Evolutionary conservation across 148 eudicot genomes (phyloP).

Genomic region (Hydrangea macrophylla): DNA sequence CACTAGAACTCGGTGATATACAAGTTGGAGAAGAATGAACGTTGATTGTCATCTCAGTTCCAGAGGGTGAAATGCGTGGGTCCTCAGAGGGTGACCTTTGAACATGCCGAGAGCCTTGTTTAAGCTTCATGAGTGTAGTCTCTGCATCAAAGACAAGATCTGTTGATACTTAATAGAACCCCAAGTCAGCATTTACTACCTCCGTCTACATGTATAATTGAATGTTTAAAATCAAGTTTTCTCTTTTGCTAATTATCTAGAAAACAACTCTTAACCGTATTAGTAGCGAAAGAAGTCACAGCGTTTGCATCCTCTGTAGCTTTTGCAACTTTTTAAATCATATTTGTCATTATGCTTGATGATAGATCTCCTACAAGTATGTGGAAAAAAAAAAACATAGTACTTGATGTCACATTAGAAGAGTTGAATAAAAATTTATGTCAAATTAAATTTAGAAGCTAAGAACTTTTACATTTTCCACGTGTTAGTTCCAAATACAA

Average conservation of each 20-base stretch:
- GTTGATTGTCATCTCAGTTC: slow-evolving; percentile 3
- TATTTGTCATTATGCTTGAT: background rate
- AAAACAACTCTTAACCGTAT: background rate
- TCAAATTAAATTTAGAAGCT: background rate
- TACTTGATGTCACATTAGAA: background rate
- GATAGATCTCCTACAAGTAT: background rate
- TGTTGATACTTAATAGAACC: background rate
- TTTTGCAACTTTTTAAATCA: background rate
- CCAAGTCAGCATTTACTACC: background rate
- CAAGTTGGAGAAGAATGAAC: slow-evolving; percentile 17
- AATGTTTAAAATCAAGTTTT: background rate
- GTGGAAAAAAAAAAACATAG: background rate
- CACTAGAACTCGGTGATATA: slow-evolving; percentile 14
- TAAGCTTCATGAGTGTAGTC: slow-evolving; percentile 65
- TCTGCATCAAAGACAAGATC: slow-evolving; percentile 35
- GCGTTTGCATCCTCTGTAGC: background rate
- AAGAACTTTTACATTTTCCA: background rate
- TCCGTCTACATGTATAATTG: background rate
- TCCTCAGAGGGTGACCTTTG: slow-evolving; percentile 15
- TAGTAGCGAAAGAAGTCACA: background rate
- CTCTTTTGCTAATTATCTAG: background rate
- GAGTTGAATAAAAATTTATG: background rate
- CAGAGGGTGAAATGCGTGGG: background rate
- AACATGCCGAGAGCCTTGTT: slow-evolving; percentile 51
- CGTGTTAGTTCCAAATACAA: background rate